A percentile compares a stretch with the other conserved stretches of the same genome.
These are phyloP conservation scores for Cytospora schulzeri DNA, from an alignment of 2,329 filamentous ascomycete genomes.

Conservation along the genomic window DNA sequence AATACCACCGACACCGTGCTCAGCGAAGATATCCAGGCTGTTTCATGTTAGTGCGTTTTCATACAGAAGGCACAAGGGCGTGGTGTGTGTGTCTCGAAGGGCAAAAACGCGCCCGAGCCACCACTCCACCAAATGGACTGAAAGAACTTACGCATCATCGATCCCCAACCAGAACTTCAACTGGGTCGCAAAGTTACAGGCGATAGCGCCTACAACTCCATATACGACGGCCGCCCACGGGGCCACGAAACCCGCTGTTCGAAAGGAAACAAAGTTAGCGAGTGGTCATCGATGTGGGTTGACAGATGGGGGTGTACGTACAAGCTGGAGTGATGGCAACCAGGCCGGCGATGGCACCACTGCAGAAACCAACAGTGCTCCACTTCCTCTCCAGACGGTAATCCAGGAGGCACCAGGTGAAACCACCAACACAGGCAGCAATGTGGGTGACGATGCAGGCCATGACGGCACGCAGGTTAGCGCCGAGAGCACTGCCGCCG, in stretches of 20 bases:
- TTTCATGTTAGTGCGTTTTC: too few relatives aligned
- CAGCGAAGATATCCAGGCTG: slow-evolving; percentile 81
- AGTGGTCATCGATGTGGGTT: too few relatives aligned
- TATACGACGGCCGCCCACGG: slow-evolving; percentile 62
- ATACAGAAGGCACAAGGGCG: too few relatives aligned
- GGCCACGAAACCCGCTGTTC: slow-evolving; percentile 69
- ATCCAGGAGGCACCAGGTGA: slow-evolving; percentile 84
- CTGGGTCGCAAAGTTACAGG: slow-evolving; percentile 87
- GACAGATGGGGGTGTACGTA: too few relatives aligned
- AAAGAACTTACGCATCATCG: slow-evolving; percentile 62
- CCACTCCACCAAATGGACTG: too few relatives aligned
- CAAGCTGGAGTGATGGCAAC: slow-evolving; percentile 86
- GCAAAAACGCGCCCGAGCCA: too few relatives aligned
- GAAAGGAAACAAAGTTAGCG: too few relatives aligned
- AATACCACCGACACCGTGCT: slow-evolving; percentile 84
- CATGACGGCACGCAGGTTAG: slow-evolving; percentile 87
- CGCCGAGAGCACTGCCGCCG: slow-evolving; percentile 77
- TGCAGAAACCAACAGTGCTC: slow-evolving; percentile 93
- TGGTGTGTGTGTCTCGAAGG: too few relatives aligned
- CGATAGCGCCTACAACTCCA: slow-evolving; percentile 61
- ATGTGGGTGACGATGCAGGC: slow-evolving; percentile 87
- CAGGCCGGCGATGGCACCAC: slow-evolving; percentile 81
- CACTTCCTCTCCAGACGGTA: slow-evolving; percentile 92
- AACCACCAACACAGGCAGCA: slow-evolving; percentile 76
- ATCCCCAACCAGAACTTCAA: slow-evolving; percentile 73